These are phyloP conservation scores for Cucurbita pepo DNA, from an alignment of 306 rosid species.

Conservation along the genomic window DNA sequence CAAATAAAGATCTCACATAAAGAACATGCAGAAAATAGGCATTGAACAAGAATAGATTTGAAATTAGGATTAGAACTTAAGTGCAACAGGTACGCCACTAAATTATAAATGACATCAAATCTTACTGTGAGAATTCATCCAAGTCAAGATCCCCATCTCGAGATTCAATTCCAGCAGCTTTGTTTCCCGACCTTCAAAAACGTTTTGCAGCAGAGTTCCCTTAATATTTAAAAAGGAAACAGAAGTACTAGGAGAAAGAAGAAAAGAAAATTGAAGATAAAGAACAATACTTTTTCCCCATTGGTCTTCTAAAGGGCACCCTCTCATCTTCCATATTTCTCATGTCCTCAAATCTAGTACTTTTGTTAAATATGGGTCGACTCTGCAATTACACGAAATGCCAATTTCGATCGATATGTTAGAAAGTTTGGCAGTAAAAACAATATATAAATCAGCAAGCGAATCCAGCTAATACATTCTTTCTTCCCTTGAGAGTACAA, in stretches of 20 bases:
- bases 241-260: not conserved
- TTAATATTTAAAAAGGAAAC: not conserved
- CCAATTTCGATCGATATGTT: not conserved
- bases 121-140: slow-evolving; percentile 81
- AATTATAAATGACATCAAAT: not conserved
- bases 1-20: not conserved
- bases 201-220: not conserved
- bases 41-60: not conserved
- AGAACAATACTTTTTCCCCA: slow-evolving; percentile 45
- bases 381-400: slow-evolving; percentile 42
- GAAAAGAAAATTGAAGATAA: not conserved
- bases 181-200: slow-evolving; percentile 47
- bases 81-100: not conserved
- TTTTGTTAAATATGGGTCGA: slow-evolving; percentile 85
- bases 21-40: not conserved
- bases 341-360: slow-evolving; percentile 97
- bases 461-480: not conserved
- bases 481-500: not conserved
- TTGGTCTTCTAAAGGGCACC: slow-evolving; percentile 59
- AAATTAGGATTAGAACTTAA: not conserved
- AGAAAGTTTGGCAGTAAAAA: not conserved
- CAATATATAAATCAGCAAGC: too few relatives aligned
- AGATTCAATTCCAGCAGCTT: slow-evolving; percentile 70
- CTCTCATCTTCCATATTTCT: slow-evolving; percentile 64
- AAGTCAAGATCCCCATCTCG: slow-evolving; percentile 91